Evolutionary conservation across 805 yeast species (phyloP), one percentile per base, ranked within the genome.

Genomic region (Candida corydali): DNA sequence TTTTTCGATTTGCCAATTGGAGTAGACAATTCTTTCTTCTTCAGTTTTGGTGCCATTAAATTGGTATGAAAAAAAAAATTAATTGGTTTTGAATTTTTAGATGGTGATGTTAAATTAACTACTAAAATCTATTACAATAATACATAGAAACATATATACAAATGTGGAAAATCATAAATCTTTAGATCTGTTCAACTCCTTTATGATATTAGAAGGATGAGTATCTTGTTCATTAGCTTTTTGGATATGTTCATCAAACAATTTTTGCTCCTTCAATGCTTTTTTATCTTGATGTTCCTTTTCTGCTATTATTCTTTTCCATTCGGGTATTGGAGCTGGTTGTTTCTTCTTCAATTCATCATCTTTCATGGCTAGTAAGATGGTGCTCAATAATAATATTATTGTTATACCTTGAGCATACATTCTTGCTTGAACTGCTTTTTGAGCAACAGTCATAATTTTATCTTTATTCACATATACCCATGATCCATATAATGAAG

Each of bases 371-470:
- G 80, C 69, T 46, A 81, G 61, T 35, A 79, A 78, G 51, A 86
- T 73, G 0, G 93, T 77, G 16, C 80, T 87, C 37, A 86, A 59
- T 45, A 86, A 63, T 43, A 86, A 63, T 8, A 74, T 73, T 37
- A 86, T 88, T 1, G 95, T 83, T 37, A 84, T 61, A 45, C 82
- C 85, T 60, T 86, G 95, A 8, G 95, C 95, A 55, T 86, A 86
- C 84, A 86, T 86, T 75, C 95, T 80, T 22, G 94, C 94, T 55
- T 82, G 89, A 23, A 83, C 93, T 33, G 84, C 76, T 58, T 84
- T 86, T 63, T 86, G 95, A 4, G 93, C 63, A 45, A 70, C 73
- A 37, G 86, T 75, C 82, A 86, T 74, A 55, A 79, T 65, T 45
- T 78, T 80, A 57, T 86, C 95, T 48, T 73, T 75, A 63, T 84